phyloP scores from a whole-genome alignment of 73 alveolate species.

The Paramecium sexaurelia region DNA sequence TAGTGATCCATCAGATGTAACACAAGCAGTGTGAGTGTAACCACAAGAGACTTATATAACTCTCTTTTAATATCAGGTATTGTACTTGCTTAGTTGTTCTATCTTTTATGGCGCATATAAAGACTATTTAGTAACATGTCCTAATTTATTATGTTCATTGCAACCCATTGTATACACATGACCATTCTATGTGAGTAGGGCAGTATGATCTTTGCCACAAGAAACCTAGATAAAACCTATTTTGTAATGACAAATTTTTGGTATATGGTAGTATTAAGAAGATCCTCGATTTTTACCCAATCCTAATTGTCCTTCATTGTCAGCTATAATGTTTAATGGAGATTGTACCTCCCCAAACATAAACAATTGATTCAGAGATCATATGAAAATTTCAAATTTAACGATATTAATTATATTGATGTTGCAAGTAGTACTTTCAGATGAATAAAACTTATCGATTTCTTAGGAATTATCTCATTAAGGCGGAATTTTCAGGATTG shows the following conservation, averaged over 20 bases:
- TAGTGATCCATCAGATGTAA: not conserved
- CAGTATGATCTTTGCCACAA: constrained; percentile 84
- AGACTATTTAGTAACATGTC: constrained; percentile 53
- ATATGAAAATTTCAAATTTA: not conserved
- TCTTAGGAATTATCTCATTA: not conserved
- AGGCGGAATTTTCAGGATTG: not conserved
- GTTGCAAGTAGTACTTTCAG: constrained; percentile 34
- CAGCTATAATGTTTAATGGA: constrained; percentile 57
- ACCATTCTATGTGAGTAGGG: constrained; percentile 72
- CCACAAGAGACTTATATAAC: constrained; percentile 74
- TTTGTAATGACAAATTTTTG: constrained; percentile 74
- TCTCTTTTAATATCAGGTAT: not conserved
- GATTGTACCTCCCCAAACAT: constrained; percentile 77
- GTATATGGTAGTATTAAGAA: constrained; percentile 60
- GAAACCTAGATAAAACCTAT: constrained; percentile 63
- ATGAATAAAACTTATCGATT: constrained; percentile 8
- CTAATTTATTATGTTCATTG: constrained; percentile 71
- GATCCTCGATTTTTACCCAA: constrained; percentile 58
- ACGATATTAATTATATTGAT: constrained; percentile 16
- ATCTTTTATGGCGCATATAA: constrained; percentile 72
- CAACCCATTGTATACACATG: constrained; percentile 74
- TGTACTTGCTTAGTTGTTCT: constrained; percentile 60
- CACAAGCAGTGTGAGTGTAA: constrained; percentile 58
- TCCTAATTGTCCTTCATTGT: constrained; percentile 79
- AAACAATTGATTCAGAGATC: constrained; percentile 64